phyloP scores from a whole-genome alignment of 352 stramenopile species.

The Pythium apleroticum region DNA sequence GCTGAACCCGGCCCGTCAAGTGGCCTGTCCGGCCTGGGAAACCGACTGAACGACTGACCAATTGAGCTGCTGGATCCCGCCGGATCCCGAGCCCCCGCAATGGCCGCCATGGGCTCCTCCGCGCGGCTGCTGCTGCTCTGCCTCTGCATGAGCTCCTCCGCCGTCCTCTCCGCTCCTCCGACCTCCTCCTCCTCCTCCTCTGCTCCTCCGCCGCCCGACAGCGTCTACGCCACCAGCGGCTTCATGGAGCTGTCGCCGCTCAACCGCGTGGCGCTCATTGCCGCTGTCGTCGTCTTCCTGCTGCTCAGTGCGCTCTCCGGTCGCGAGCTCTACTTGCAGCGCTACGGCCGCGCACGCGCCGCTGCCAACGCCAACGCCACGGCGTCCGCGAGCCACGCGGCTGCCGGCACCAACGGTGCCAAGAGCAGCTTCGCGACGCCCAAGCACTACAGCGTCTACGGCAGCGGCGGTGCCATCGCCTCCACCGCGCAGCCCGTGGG shows the following conservation, averaged over 20 bases:
- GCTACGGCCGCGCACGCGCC: slow-evolving; percentile 29
- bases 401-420: not conserved
- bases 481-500: not conserved
- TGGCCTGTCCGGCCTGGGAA: not conserved
- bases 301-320: slow-evolving; percentile 57
- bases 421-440: slow-evolving; percentile 10
- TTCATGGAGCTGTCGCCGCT: slow-evolving; percentile 41
- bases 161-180: not conserved
- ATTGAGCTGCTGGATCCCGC: slow-evolving; percentile 2
- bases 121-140: slow-evolving; percentile 1
- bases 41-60: not conserved
- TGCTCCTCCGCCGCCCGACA: slow-evolving; percentile 3
- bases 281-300: slow-evolving; percentile 66
- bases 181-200: not conserved
- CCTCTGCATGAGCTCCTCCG: slow-evolving; percentile 1
- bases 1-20: not conserved
- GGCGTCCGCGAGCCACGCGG: not conserved
- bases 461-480: slow-evolving; percentile 1
- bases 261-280: slow-evolving; percentile 47
- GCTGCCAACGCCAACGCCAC: not conserved
- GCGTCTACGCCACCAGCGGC: slow-evolving; percentile 22
- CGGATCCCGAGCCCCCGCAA: not conserved
- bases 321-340: slow-evolving; percentile 48
- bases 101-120: not conserved
- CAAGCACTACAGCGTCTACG: slow-evolving; percentile 19